Evolutionary conservation across 352 stramenopile species (phyloP).

Genomic region (Pythium scleroteichum): DNA sequence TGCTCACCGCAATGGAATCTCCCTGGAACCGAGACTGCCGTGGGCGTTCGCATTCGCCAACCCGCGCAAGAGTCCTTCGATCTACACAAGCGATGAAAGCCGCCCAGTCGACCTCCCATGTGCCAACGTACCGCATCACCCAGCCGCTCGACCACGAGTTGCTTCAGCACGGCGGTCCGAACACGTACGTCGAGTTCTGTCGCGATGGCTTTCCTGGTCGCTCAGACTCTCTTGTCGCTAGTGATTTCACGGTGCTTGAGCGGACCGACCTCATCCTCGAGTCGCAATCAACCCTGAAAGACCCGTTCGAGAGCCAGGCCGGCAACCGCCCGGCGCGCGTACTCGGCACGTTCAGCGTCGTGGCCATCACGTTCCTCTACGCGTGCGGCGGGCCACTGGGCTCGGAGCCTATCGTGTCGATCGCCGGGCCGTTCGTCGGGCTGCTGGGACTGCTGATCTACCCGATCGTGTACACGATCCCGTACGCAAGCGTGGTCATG

Average conservation of each 20-base stretch:
- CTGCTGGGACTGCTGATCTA: conserved; percentile 78
- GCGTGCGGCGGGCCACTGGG: conserved; percentile 29
- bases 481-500: conserved; percentile 83
- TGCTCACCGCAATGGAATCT: no score
- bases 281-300: conserved; percentile 32
- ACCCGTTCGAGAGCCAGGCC: conserved; percentile 21
- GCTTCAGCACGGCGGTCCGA: neutral
- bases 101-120: neutral
- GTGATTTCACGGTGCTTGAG: conserved; percentile 24
- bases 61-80: neutral
- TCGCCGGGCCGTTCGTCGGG: conserved; percentile 44
- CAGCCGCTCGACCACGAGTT: neutral
- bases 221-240: conserved; percentile 14
- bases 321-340: conserved; percentile 32
- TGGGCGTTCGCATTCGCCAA: no score
- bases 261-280: conserved; percentile 36
- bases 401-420: conserved; percentile 29
- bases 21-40: no score
- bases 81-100: conserved; percentile 2
- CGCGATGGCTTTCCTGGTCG: neutral
- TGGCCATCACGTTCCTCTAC: conserved; percentile 37
- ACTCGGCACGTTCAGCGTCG: conserved; percentile 27
- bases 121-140: conserved; percentile 18
- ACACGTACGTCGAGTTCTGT: conserved; percentile 8
- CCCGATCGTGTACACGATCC: conserved; percentile 82